phyloP scores from a whole-genome alignment of 2,329 filamentous ascomycete species.

The Sporothrix inflata region DNA sequence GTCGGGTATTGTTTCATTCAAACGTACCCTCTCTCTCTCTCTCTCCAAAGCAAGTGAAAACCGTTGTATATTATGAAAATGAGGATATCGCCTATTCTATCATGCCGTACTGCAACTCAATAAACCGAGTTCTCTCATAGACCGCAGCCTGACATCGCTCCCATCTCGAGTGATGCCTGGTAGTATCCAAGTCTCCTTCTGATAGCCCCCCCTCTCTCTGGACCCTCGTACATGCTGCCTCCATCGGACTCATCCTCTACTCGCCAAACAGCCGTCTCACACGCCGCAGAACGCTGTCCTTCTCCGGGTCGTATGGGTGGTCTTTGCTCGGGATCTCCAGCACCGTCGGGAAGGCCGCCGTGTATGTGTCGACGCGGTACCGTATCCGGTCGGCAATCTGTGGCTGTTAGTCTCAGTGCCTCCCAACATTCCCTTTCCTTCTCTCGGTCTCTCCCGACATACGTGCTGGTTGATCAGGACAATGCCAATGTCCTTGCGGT shows the following conservation, averaged over 20 bases:
- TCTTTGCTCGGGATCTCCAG: conserved; percentile 99
- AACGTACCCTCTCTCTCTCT: not conserved
- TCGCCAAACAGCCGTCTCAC: conserved; percentile 72
- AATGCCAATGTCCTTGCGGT: conserved; percentile 96
- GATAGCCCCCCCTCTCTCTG: not conserved
- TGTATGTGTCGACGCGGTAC: conserved; percentile 86
- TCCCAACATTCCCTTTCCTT: too few species aligned
- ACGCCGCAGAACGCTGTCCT: conserved; percentile 93
- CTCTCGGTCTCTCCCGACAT: conserved; percentile 39
- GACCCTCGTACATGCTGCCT: not conserved
- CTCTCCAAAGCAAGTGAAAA: not conserved
- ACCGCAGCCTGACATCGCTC: too few species aligned
- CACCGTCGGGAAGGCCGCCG: conserved; percentile 91
- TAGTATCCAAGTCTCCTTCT: conserved; percentile 1
- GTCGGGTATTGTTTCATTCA: not conserved
- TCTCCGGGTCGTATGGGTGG: conserved; percentile 97
- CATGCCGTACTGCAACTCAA: not conserved
- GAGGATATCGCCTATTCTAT: not conserved
- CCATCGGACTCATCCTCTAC: conserved; percentile 46
- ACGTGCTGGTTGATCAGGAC: conserved; percentile 98
- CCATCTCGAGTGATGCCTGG: not conserved
- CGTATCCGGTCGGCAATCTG: conserved; percentile 94
- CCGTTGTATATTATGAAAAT: not conserved
- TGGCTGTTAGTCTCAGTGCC: too few species aligned
- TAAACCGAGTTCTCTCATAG: not conserved